These are phyloP conservation scores for Leishmania guyanensis DNA, from an alignment of 208 protist genomes.

Conservation along the genomic window DNA sequence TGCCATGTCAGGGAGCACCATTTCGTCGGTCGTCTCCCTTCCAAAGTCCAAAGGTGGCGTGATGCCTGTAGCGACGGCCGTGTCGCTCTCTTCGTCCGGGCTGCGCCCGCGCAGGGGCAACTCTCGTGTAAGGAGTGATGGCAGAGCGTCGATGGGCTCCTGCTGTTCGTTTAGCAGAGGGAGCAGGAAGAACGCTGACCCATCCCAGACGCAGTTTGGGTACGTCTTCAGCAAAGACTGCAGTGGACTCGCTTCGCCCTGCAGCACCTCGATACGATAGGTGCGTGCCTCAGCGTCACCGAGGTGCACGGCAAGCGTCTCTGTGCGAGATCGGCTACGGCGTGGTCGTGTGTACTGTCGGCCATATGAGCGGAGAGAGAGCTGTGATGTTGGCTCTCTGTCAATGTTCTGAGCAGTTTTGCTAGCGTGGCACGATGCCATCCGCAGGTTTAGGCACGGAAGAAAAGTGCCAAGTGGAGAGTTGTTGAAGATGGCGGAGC, in stretches of 20 bases:
- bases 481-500: slow-evolving; percentile 35
- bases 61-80: not conserved
- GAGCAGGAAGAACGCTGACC: slow-evolving; percentile 38
- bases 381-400: not conserved
- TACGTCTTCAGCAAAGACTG: slow-evolving; percentile 28
- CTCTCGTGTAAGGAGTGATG: not conserved
- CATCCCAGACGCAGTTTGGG: slow-evolving; percentile 33
- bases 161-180: slow-evolving; percentile 29
- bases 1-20: slow-evolving; percentile 6
- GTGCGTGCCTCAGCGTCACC: slow-evolving; percentile 37
- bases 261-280: slow-evolving; percentile 30
- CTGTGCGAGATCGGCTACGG: slow-evolving; percentile 5
- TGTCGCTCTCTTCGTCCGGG: slow-evolving; percentile 6
- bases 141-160: slow-evolving; percentile 6
- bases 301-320: slow-evolving; percentile 37
- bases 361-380: not conserved
- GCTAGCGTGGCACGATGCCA: slow-evolving; percentile 8
- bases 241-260: slow-evolving; percentile 31
- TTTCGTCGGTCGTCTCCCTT: slow-evolving; percentile 10
- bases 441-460: slow-evolving; percentile 22
- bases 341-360: not conserved
- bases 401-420: not conserved
- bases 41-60: slow-evolving; percentile 2
- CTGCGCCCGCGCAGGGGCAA: slow-evolving; percentile 1
- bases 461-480: slow-evolving; percentile 34